Percentiles rank a stretch among this genome's conserved stretches.
phyloP scores from a whole-genome alignment of 1,284 basidiomycete genomes.

The Athelia sp. region DNA sequence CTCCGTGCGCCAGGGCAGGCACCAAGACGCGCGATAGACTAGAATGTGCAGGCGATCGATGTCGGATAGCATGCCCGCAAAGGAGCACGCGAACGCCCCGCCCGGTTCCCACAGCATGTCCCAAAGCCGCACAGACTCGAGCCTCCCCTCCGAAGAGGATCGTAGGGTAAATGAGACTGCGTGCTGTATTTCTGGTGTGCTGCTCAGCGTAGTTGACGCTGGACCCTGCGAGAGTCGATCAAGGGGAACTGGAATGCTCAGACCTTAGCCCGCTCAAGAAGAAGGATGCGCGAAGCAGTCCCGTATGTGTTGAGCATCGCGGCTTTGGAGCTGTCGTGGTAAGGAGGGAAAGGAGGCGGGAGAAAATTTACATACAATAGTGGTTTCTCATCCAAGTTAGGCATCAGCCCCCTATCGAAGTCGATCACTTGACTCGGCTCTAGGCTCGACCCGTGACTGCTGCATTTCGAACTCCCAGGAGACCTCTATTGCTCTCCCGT shows the following conservation, averaged over 20 bases:
- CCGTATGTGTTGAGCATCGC: slow-evolving; percentile 47
- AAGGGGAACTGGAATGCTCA: slow-evolving; percentile 48
- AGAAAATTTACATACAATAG: not conserved
- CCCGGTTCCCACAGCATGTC: slow-evolving; percentile 19
- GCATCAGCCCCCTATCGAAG: not conserved
- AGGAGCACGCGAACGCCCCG: slow-evolving; percentile 5
- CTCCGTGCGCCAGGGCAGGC: not conserved
- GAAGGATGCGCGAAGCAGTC: slow-evolving; percentile 20
- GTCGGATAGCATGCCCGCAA: not conserved
- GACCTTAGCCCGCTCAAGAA: slow-evolving; percentile 59
- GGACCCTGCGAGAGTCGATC: slow-evolving; percentile 48
- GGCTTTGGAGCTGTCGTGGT: slow-evolving; percentile 43
- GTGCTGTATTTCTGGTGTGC: slow-evolving; percentile 45
- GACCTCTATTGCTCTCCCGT: too few species aligned
- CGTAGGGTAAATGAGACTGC: slow-evolving; percentile 18
- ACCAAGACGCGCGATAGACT: not conserved
- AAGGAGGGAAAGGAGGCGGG: not conserved
- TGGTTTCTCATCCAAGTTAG: not conserved
- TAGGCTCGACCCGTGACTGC: not conserved
- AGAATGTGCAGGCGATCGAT: not conserved
- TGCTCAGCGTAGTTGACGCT: slow-evolving; percentile 38
- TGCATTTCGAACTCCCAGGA: too few species aligned
- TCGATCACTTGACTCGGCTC: not conserved
- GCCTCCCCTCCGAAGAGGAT: slow-evolving; percentile 20
- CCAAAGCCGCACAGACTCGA: slow-evolving; percentile 10